Evolutionary conservation across 805 yeast genomes (phyloP), one percentile per base, ranked within the genome.

Genomic region (Komagataella mondaviorum): DNA sequence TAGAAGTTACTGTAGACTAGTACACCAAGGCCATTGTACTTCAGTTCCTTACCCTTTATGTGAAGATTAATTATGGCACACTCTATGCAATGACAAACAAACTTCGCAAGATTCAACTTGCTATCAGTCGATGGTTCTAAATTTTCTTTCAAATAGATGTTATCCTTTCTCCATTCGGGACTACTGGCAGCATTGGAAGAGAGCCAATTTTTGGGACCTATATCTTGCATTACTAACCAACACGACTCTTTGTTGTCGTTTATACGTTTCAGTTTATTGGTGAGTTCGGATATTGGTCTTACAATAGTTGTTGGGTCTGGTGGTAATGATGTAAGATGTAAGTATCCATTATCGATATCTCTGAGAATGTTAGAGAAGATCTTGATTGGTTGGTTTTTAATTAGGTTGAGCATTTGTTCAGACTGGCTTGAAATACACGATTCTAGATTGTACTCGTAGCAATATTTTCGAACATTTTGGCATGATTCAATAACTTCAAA

Each of bases 1-100:
- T 84, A 77, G 49, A 85, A 66, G 60, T 88, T 87, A 51, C 83
- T 83, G 22, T 88, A 71, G 44, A 88, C 67, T 14, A 30, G 39
- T 30, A 30, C 39, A 30, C 39, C 39, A 14, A 30, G 39, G 14
- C 39, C 39, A 14, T 30, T 30, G 12, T 30, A 30, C 39, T 30
- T 30, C 39, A 30, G 14, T 30, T 30, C 39, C 14, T 30, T 30
- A 30, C 39, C 39, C 39, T 30, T 30, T 30, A 30, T 30, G 39
- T 30, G 39, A 30, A 30, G 39, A 8, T 30, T 30, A 10, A 30
- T 10, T 12, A 30, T 30, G 14, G 39, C 39, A 30, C 39, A 30
- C 39, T 30, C 39, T 30, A 30, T 30, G 39, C 39, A 30, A 10
- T 30, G 39, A 30, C 39, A 30, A 30, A 30, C 39, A 30, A 30